phyloP scores from a whole-genome alignment of 1,139 yeast species.

The Casaregolazyma lundiana region DNA sequence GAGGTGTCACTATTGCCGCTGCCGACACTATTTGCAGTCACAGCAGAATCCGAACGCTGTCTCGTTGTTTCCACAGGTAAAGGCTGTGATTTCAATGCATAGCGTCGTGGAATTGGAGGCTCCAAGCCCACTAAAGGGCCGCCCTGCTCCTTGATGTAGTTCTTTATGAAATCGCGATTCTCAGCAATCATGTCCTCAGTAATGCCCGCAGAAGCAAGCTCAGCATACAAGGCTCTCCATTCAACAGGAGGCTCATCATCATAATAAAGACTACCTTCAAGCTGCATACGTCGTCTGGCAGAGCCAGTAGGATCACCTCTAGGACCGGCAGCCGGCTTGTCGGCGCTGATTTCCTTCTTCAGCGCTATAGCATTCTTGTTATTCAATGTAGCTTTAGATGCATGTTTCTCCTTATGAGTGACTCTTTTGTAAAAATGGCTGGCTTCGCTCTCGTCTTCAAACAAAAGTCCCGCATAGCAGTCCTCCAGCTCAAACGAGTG shows the following conservation, averaged over 20 bases:
- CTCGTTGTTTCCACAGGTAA: slow-evolving; percentile 13
- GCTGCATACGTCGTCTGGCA: slow-evolving; percentile 49
- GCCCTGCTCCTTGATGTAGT: slow-evolving; percentile 69
- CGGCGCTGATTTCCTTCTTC: slow-evolving; percentile 42
- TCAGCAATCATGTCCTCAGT: slow-evolving; percentile 88
- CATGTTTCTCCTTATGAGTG: slow-evolving; percentile 70
- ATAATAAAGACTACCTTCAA: slow-evolving; percentile 58
- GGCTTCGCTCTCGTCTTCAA: slow-evolving; percentile 88
- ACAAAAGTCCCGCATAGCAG: slow-evolving; percentile 80
- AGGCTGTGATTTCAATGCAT: slow-evolving; percentile 25
- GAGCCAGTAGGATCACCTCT: slow-evolving; percentile 51
- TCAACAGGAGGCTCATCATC: slow-evolving; percentile 82
- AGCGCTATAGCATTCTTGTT: slow-evolving; percentile 86
- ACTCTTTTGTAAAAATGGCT: slow-evolving; percentile 77
- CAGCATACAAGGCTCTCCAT: slow-evolving; percentile 73
- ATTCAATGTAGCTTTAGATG: slow-evolving; percentile 75
- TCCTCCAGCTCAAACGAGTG: slow-evolving; percentile 93
- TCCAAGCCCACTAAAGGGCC: slow-evolving; percentile 83
- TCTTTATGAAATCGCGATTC: slow-evolving; percentile 74
- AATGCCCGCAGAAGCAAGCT: slow-evolving; percentile 73
- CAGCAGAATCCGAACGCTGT: slow-evolving; percentile 18
- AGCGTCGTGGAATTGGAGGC: slow-evolving; percentile 74
- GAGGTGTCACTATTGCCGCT: slow-evolving; percentile 19
- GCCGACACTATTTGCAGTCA: slow-evolving; percentile 15
- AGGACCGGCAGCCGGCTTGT: slow-evolving; percentile 51